Evolutionary conservation across 2,329 filamentous ascomycete species (phyloP), one percentile per base, ranked within the genome.

Genomic region (Calonectria pseudoturangicola): DNA sequence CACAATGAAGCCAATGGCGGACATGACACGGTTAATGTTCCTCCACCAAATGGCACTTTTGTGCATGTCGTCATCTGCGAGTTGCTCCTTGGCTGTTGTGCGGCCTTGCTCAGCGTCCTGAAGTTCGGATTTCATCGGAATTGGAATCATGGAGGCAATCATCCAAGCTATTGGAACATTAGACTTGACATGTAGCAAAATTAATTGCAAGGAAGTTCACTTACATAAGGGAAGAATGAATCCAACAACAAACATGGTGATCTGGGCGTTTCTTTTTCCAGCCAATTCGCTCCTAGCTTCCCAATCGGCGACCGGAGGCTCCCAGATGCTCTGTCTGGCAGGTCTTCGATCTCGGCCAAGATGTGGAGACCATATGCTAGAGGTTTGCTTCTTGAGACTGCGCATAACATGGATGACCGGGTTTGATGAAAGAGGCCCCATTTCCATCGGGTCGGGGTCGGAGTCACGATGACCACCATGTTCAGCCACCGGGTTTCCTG

Each of bases 181-280:
- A 77, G 73, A 48, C 21, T 21, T 21, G 21, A 60, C 70, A 74
- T 3, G 25, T 67, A 30, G 21, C 25, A 48, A 18, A 47, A 13
- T 25, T 6, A 15, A 6, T 25, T 7, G 7, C 10, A 16, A 10
- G 25, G 27, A n/a, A 18, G 2, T 7, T 60, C 41, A 83, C 91
- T 84, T 85, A 93, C 92, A 88, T 73, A 95, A 88, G 7, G 94
- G 95, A 79, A 95, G 91, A 58, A 96, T 85, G 80, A 97, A 97
- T 28, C 95, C 95, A 58, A 93, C 50, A 68, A 92, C 91, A 84
- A 97, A 97, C 62, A 94, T 86, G 66, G 93, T 86, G 36, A 96
- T 89, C 83, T 97, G 95, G 58, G 92, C 85, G 80, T 96, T 96
- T 73, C 93, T 90, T 74, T 90, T 89, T 64, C 92, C 92, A 74